A percentile compares a stretch with the other conserved stretches of the same genome.
Evolutionary conservation across 2,329 filamentous ascomycete genomes (phyloP).

Genomic region (Beauveria rudraprayagi): DNA sequence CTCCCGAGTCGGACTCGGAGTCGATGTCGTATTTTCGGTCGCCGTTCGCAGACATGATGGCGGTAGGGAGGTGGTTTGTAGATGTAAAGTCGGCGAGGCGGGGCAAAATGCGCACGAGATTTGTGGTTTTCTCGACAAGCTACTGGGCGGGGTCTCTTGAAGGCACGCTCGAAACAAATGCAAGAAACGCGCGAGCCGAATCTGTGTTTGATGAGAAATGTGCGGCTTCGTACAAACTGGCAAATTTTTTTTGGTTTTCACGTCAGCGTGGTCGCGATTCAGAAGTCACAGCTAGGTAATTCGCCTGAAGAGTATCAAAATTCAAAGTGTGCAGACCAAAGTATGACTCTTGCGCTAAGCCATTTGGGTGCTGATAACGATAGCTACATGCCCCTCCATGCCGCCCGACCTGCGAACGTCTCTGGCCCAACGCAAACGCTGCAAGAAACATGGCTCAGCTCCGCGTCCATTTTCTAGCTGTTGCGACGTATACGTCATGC

Average conservation of each 20-base stretch:
- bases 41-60: slow-evolving; percentile 47
- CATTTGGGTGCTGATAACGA: slow-evolving; percentile 29
- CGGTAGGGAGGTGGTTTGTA: slow-evolving; percentile 13
- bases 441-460: too few relatives aligned
- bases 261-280: slow-evolving; percentile 15
- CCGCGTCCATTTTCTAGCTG: too few relatives aligned
- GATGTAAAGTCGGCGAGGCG: slow-evolving; percentile 8
- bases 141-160: slow-evolving; percentile 2
- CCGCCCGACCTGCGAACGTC: background rate
- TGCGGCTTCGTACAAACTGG: background rate
- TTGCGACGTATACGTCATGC: too few relatives aligned
- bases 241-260: background rate
- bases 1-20: slow-evolving; percentile 59
- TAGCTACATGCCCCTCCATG: slow-evolving; percentile 28
- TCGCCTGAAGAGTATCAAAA: slow-evolving; percentile 30
- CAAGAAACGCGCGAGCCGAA: background rate
- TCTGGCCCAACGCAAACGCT: background rate
- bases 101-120: slow-evolving; percentile 14
- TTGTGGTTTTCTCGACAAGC: slow-evolving; percentile 7
- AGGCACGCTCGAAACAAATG: background rate
- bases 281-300: slow-evolving; percentile 21
- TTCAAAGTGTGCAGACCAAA: slow-evolving; percentile 33
- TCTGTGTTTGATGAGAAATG: background rate
- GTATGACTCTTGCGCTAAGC: slow-evolving; percentile 34
- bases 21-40: slow-evolving; percentile 63